Evolutionary conservation across 352 stramenopile species (phyloP).

Genomic region (Phytophthora foliorum): DNA sequence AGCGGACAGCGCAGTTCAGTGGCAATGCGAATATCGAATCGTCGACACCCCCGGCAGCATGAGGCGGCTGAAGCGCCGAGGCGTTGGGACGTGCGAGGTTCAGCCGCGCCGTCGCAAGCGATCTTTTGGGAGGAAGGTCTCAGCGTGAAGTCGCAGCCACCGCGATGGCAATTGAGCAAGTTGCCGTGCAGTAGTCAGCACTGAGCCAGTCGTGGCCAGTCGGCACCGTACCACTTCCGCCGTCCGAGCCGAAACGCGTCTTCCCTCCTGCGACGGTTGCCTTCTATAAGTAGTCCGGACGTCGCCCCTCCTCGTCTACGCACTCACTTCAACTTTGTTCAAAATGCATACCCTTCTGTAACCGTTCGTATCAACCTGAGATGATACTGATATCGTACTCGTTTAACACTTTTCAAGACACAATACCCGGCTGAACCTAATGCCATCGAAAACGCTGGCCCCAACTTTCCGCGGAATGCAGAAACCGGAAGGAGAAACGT

Average conservation of each 20-base stretch:
- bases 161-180: neutral
- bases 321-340: slow-evolving; percentile 38
- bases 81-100: neutral
- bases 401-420: neutral
- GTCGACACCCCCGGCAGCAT: no score
- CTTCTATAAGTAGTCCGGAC: neutral
- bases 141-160: neutral
- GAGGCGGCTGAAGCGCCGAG: no score
- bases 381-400: neutral
- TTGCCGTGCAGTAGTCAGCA: slow-evolving; percentile 19
- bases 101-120: neutral
- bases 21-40: slow-evolving; percentile 18
- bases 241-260: slow-evolving; percentile 14
- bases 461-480: slow-evolving; percentile 36
- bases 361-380: neutral
- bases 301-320: slow-evolving; percentile 36
- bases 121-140: slow-evolving; percentile 31
- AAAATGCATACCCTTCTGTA: slow-evolving; percentile 13
- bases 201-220: neutral
- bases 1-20: neutral
- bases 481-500: slow-evolving; percentile 26
- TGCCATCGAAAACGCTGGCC: slow-evolving; percentile 11
- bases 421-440: slow-evolving; percentile 4
- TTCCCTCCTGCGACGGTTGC: neutral
- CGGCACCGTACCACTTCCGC: slow-evolving; percentile 9